Base-by-base conservation (phyloP, 2,329 filamentous ascomycete genomes). In the Pseudocercospora eumusae region DNA sequence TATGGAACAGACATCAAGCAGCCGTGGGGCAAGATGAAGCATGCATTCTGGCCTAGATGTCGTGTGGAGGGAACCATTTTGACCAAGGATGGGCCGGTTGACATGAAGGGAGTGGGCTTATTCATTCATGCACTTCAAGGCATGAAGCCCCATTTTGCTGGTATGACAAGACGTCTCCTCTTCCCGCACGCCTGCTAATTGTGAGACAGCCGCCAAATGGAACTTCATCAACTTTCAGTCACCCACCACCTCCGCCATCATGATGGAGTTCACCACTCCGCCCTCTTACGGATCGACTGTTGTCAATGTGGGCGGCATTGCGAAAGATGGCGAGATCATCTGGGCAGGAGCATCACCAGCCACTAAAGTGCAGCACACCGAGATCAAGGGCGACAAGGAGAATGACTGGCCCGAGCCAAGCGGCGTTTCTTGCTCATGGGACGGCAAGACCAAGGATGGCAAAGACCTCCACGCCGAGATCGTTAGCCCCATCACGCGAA, bases 81-180 rank as follows among this genome's bases (percentile, higher is more conserved):
- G 66, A 96, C 92, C 63, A 85, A 90, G 71, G 87, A 91, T 33
- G 91, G 92, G 53, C 86, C 89, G 40, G 82, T 96, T 65, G 88
- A 96, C 75, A 87, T 96, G 76, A 88, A 86, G 72, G 93, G 93
- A 61, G 86, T 83, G 66, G 92, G 88, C 31, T 81, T 96, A 71
- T 93, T 92, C 78, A 83, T 89, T 68, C 89, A 95, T 76, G 93
- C 92, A 44, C 81, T 98, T 56, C 95, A 98, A 80, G 95, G 93
- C 75, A 98, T 98, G 93, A 99, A 99, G 84, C 95, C 95, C 44
- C 95, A 99, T 77, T 96, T 99, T 75, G 90, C 92, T 63, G 93
- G 85, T 87, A 80, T 71, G 79, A 71, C 54, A 36, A 7, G 20
- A 57, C 21, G 56, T 55, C 63, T 57, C 33, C 42, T 50, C 31